Evolutionary conservation across 2,329 filamentous ascomycete genomes (phyloP).

Genomic region (Tympanopsis confertula): DNA sequence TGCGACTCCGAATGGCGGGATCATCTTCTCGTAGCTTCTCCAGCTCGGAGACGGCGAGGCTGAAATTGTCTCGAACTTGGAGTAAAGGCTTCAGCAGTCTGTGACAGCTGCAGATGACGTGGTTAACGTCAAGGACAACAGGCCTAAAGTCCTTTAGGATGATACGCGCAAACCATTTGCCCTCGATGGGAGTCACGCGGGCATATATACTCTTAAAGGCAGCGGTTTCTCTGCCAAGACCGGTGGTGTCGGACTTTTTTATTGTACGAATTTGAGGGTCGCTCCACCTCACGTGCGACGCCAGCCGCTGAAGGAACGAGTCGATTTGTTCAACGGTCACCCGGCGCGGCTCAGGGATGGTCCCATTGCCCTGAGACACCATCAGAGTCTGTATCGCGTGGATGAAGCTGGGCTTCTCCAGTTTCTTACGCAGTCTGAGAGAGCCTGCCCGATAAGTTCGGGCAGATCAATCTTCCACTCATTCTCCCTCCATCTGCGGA

Average conservation of each 20-base stretch:
- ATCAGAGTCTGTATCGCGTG: too few species aligned
- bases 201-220: slow-evolving; percentile 35
- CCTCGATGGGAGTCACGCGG: slow-evolving; percentile 53
- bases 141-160: slow-evolving; percentile 68
- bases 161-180: slow-evolving; percentile 78
- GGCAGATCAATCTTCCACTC: slow-evolving; percentile 20
- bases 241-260: slow-evolving; percentile 5
- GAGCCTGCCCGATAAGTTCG: too few species aligned
- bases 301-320: neutral
- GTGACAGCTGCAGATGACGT: slow-evolving; percentile 51
- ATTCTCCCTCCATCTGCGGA: slow-evolving; percentile 48
- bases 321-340: neutral
- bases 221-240: slow-evolving; percentile 22
- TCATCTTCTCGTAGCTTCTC: slow-evolving; percentile 11
- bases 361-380: too few species aligned
- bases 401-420: too few species aligned
- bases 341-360: too few species aligned
- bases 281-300: neutral
- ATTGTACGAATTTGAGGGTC: slow-evolving; percentile 1
- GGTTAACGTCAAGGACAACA: slow-evolving; percentile 42
- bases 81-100: slow-evolving; percentile 59
- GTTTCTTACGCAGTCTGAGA: too few species aligned
- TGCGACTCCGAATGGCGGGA: too few species aligned
- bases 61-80: slow-evolving; percentile 58
- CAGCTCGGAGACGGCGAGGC: slow-evolving; percentile 42